Conservation (phyloP, 352 stramenopile genomes). For the Phytopythium litorale region DNA sequence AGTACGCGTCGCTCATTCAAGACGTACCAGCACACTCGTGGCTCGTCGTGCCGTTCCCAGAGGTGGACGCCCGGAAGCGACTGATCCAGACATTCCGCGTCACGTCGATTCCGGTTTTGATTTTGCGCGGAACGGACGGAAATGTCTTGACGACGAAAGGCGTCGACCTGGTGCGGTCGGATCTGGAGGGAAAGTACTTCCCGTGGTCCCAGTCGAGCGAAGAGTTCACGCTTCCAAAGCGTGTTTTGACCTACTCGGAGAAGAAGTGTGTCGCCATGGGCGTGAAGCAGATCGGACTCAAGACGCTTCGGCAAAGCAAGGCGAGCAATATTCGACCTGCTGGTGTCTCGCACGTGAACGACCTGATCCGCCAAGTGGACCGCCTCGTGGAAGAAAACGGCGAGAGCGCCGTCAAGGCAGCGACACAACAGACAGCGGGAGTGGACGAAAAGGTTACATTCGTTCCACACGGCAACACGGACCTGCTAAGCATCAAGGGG, state of each 20-base stretch:
- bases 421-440: slow-evolving; percentile 15
- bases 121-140: slow-evolving; percentile 53
- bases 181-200: slow-evolving; percentile 57
- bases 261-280: slow-evolving; percentile 57
- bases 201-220: slow-evolving; percentile 45
- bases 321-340: slow-evolving; percentile 28
- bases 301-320: slow-evolving; percentile 60
- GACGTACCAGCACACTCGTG: slow-evolving; percentile 58
- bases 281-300: slow-evolving; percentile 70
- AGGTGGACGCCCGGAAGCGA: slow-evolving; percentile 67
- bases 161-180: slow-evolving; percentile 54
- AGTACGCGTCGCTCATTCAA: slow-evolving; percentile 44
- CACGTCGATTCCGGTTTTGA: slow-evolving; percentile 47
- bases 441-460: slow-evolving; percentile 41
- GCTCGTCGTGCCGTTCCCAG: slow-evolving; percentile 69
- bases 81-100: slow-evolving; percentile 66
- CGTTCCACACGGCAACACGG: slow-evolving; percentile 51
- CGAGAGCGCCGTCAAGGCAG: slow-evolving; percentile 13
- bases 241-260: slow-evolving; percentile 51
- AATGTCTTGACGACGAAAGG: slow-evolving; percentile 68
- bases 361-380: slow-evolving; percentile 47
- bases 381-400: slow-evolving; percentile 35
- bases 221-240: slow-evolving; percentile 51
- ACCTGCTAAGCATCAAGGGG: slow-evolving; percentile 47
- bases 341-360: slow-evolving; percentile 47